Base-by-base conservation (phyloP, 1,139 yeast species). In the Suhomyces guaymorum region DNA sequence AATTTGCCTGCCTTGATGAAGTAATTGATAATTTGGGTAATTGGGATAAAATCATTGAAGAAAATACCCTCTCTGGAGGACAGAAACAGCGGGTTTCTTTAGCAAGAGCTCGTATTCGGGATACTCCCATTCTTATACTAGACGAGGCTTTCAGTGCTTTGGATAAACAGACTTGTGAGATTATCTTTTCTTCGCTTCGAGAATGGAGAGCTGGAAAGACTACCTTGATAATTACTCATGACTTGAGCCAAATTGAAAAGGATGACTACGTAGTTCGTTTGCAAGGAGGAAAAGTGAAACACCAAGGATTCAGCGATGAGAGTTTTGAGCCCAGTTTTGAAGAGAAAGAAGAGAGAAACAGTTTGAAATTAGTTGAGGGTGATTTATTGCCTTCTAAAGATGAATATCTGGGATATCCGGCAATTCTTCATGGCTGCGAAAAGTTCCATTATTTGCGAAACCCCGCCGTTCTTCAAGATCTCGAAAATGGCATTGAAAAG, bases 71-170 rank as follows among this genome's bases (percentile, higher is more conserved):
- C n/a, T 88, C 96, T 44, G 97, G 97, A 4, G 98, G 98, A 0
- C 96, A 92, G 55, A 75, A 73, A 37, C 98, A 92, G 58, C 64
- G 90, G 39, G 66, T 92, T 4, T 83, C 92, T 0, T 54, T 92
- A 18, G 96, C 97, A 0, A 71, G 97, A 39, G 97, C 97, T 0
- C 72, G 70, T 42, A 47, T 89, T 4, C 68, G 88, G 41, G 74
- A 90, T 49, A 60, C 94, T 0, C 84, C 90, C 0, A 72, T 92
- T 3, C 62, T 92, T 41, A 74, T 92, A 9, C 63, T 89, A 18
- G 98, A 92, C 61, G 98, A 92, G 55, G 77, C 95, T 2, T 65
- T 87, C 4, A 82, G 92, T 39, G 96, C 97, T 0, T 59, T 92
- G 39, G 97, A 90, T 55, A 56, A 59, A 3, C 48, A 49, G 1